phyloP scores from a whole-genome alignment of 2,329 filamentous ascomycete species.

The Scedosporium apiospermum region DNA sequence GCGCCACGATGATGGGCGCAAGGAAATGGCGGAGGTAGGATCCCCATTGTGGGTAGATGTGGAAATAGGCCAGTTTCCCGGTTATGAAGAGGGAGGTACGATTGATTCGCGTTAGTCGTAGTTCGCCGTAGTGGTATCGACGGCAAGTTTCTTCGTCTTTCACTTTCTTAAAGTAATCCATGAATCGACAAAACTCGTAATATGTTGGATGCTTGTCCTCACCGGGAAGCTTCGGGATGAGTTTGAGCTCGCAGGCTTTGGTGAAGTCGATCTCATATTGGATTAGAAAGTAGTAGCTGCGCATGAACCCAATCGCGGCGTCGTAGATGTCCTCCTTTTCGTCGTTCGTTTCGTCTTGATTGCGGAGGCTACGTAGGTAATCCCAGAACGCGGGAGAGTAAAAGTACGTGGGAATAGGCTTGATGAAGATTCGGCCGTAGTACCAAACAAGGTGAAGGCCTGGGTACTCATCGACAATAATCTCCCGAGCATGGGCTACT shows the following conservation, averaged over 20 bases:
- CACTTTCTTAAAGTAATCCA: conserved; percentile 15
- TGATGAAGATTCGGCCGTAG: conserved; percentile 28
- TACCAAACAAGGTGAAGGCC: conserved; percentile 32
- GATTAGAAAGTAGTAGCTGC: conserved; percentile 24
- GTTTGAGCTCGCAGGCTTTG: conserved; percentile 17
- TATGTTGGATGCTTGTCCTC: conserved; percentile 11
- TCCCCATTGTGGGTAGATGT: conserved; percentile 7
- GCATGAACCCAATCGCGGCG: conserved; percentile 24
- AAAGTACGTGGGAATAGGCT: conserved; percentile 29
- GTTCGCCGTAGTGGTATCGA: conserved; percentile 27
- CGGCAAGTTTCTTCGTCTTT: conserved; percentile 17
- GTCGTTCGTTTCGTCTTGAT: conserved; percentile 9
- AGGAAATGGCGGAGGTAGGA: conserved; percentile 3
- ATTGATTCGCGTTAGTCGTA: conserved; percentile 26
- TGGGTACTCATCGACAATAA: conserved; percentile 28
- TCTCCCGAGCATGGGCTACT: conserved; percentile 22
- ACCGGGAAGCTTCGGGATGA: conserved; percentile 17
- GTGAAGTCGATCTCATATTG: conserved; percentile 23
- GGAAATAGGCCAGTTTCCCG: conserved; percentile 2
- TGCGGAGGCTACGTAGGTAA: conserved; percentile 10
- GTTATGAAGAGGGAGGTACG: background rate
- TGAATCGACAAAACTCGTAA: conserved; percentile 20
- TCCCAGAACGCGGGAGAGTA: conserved; percentile 23
- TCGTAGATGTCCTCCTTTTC: conserved; percentile 8
- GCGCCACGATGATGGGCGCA: conserved; percentile 3